These are phyloP conservation scores for Syncephalastrum racemosum DNA, from an alignment of 371 early-diverging fungal genomes.

Conservation along the genomic window DNA sequence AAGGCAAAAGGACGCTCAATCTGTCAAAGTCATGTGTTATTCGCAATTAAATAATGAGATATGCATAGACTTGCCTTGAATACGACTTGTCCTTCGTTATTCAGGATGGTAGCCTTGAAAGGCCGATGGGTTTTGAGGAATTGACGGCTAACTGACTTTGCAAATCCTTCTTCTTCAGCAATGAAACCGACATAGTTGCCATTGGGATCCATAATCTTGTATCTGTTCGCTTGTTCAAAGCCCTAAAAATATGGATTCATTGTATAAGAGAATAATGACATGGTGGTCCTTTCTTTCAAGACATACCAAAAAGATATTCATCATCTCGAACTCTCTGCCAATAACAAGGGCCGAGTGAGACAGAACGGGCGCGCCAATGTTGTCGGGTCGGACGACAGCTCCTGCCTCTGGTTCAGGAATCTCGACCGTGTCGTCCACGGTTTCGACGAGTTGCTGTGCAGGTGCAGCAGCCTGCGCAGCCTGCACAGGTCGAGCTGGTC, in stretches of 20 bases:
- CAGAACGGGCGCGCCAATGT: constrained; percentile 44
- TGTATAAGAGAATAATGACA: neutral
- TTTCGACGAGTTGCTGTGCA: constrained; percentile 11
- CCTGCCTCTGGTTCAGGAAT: constrained; percentile 29
- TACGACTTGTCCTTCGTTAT: constrained; percentile 67
- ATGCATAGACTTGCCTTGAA: constrained; percentile 49
- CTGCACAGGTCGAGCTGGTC: neutral
- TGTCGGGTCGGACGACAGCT: constrained; percentile 35
- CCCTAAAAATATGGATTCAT: constrained; percentile 31
- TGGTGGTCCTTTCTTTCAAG: neutral
- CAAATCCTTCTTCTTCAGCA: constrained; percentile 73
- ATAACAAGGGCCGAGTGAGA: constrained; percentile 68
- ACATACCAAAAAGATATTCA: constrained; percentile 69
- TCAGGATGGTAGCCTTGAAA: constrained; percentile 77
- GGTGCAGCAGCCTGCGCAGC: neutral
- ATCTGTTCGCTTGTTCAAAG: constrained; percentile 89
- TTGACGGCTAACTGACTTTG: constrained; percentile 69
- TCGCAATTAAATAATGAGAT: no score
- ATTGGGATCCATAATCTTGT: constrained; percentile 72
- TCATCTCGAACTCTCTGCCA: constrained; percentile 80
- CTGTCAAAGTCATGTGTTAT: constrained; percentile 14
- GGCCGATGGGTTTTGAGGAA: constrained; percentile 75
- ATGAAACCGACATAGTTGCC: constrained; percentile 81
- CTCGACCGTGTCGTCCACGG: constrained; percentile 28
- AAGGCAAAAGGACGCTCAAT: constrained; percentile 76